phyloP scores from a whole-genome alignment of 129 eudicot genomes.

The carrot (Daucus carota) region DNA sequence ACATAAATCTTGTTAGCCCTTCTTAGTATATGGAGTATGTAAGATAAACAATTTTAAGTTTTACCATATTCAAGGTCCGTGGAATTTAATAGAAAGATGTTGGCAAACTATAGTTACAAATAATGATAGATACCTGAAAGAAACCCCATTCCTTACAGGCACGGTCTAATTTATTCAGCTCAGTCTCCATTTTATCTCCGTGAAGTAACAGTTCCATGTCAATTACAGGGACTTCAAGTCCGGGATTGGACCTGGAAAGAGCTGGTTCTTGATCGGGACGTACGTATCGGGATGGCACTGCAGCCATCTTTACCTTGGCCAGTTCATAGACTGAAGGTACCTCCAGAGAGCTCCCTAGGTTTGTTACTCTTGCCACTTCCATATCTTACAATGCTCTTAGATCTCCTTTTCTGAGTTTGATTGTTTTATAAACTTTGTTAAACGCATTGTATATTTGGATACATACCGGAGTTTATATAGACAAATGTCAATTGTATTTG shows the following conservation, averaged over 20 bases:
- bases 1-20: neutral
- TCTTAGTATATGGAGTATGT: too few relatives aligned
- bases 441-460: too few relatives aligned
- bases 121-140: conserved; percentile 35
- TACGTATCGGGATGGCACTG: conserved; percentile 27
- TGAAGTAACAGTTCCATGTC: conserved; percentile 18
- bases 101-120: too few relatives aligned
- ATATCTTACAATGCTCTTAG: too few relatives aligned
- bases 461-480: too few relatives aligned
- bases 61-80: too few relatives aligned
- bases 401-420: too few relatives aligned
- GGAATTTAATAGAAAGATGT: too few relatives aligned
- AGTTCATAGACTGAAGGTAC: conserved; percentile 45
- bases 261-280: too few relatives aligned
- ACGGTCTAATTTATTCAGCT: conserved; percentile 29
- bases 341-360: conserved; percentile 24
- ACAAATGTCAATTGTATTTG: too few relatives aligned
- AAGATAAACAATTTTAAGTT: too few relatives aligned
- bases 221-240: conserved; percentile 25
- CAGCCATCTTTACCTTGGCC: conserved; percentile 15
- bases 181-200: conserved; percentile 2
- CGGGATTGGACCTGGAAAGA: neutral
- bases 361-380: neutral
- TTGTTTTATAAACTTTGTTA: too few relatives aligned
- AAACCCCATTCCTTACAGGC: conserved; percentile 27